Evolutionary conservation across 805 yeast species (phyloP).

Genomic region (Myxozyma nipponensis): DNA sequence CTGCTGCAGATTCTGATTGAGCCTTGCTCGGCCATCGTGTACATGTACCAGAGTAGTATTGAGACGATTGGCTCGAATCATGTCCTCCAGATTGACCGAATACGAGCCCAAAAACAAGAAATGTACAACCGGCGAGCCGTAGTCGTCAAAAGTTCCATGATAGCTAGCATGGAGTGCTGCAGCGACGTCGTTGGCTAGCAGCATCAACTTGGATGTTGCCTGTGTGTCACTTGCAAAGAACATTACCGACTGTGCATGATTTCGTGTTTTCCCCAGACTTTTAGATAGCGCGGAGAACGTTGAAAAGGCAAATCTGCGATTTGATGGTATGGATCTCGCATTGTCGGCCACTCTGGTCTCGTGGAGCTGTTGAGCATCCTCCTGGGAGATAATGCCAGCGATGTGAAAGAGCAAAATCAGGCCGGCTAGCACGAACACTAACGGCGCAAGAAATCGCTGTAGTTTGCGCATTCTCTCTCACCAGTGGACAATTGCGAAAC

Average conservation of each 20-base stretch:
- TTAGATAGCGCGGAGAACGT: slow-evolving; percentile 8
- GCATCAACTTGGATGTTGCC: slow-evolving; percentile 17
- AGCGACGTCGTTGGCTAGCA: slow-evolving; percentile 21
- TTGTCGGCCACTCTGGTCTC: not conserved
- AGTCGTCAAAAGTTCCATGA: not conserved
- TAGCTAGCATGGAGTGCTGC: not conserved
- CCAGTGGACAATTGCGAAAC: too few species aligned
- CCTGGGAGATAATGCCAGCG: not conserved
- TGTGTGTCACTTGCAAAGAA: slow-evolving; percentile 17
- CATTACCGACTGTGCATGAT: slow-evolving; percentile 9
- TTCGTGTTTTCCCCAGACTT: slow-evolving; percentile 4
- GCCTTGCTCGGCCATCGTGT: slow-evolving; percentile 23
- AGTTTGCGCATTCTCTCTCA: slow-evolving; percentile 14
- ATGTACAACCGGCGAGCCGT: slow-evolving; percentile 5
- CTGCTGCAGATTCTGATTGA: slow-evolving; percentile 15
- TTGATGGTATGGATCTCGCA: not conserved
- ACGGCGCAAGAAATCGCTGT: slow-evolving; percentile 8
- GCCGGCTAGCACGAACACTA: slow-evolving; percentile 1
- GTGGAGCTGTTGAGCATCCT: not conserved
- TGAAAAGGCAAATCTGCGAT: slow-evolving; percentile 15
- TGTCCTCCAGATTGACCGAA: slow-evolving; percentile 12
- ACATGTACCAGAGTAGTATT: slow-evolving; percentile 5
- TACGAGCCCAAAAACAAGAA: slow-evolving; percentile 23
- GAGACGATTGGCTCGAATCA: slow-evolving; percentile 11
- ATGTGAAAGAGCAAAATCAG: slow-evolving; percentile 3